phyloP scores from a whole-genome alignment of 1,284 basidiomycete species.

The Amylostereum areolatum region DNA sequence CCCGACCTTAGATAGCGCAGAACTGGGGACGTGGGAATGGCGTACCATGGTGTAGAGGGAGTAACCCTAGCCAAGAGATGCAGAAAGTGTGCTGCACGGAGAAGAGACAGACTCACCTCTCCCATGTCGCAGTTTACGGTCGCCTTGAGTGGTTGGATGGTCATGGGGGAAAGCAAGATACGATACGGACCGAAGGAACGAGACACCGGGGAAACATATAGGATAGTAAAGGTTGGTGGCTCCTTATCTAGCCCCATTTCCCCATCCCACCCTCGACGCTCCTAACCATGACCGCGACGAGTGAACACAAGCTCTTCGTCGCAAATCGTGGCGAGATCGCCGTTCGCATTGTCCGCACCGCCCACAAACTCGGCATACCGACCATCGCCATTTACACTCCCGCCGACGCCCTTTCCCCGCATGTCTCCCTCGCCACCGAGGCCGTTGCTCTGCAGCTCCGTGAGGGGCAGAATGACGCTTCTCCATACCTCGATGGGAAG shows the following conservation, averaged over 20 bases:
- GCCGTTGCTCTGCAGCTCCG: constrained; percentile 30
- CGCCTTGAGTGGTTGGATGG: constrained; percentile 19
- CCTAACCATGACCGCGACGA: no score
- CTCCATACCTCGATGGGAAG: constrained; percentile 36
- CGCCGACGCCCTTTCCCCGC: constrained; percentile 47
- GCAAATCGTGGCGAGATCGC: constrained; percentile 52
- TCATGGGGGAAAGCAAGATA: no score
- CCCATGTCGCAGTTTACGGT: constrained; percentile 62
- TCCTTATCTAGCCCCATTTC: no score
- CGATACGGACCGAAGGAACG: no score
- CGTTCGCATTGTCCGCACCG: constrained; percentile 49
- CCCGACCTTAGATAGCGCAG: no score
- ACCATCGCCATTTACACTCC: constrained; percentile 52
- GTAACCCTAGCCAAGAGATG: constrained; percentile 35
- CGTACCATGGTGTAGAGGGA: constrained; percentile 43
- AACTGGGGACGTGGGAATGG: background rate
- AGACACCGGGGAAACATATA: no score
- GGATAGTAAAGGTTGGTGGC: no score
- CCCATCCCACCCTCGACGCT: no score
- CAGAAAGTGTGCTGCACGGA: background rate
- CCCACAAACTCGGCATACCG: constrained; percentile 37
- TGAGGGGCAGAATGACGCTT: constrained; percentile 14
- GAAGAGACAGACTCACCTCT: constrained; percentile 33
- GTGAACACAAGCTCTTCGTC: constrained; percentile 32
- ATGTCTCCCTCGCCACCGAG: constrained; percentile 48